phyloP scores from a whole-genome alignment of 805 yeast genomes.

The Nakazawaea populi region DNA sequence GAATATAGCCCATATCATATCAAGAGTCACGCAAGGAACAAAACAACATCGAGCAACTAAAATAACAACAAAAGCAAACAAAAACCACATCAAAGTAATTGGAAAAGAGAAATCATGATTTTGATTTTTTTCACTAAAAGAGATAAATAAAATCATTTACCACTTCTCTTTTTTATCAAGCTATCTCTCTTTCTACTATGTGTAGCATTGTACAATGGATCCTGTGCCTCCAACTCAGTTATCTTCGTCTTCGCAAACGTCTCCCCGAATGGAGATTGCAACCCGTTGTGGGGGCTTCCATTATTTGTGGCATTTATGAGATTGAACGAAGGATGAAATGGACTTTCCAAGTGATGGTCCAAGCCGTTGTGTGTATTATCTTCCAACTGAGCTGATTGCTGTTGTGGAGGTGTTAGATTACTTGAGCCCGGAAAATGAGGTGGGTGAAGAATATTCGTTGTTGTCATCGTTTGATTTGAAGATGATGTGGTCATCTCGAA shows the following conservation, averaged over 20 bases:
- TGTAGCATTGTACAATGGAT: conserved; percentile 35
- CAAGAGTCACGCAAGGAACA: too few species aligned
- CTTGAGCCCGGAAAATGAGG: conserved; percentile 5
- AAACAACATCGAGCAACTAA: too few species aligned
- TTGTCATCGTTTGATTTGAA: too few species aligned
- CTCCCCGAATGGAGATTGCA: conserved; percentile 9
- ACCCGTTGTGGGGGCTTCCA: not conserved
- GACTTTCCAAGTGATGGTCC: conserved; percentile 6
- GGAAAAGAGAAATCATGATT: not conserved
- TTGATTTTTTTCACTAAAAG: not conserved
- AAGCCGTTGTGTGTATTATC: not conserved
- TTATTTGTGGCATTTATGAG: not conserved
- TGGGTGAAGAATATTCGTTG: conserved; percentile 2
- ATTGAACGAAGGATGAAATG: conserved; percentile 9
- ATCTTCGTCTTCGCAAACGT: not conserved
- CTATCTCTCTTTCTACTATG: conserved; percentile 48
- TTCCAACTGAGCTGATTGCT: conserved; percentile 5
- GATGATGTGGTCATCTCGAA: conserved; percentile 3
- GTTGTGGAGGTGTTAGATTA: conserved; percentile 11
- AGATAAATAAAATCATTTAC: conserved; percentile 3
- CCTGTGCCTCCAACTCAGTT: conserved; percentile 9
- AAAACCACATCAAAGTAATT: not conserved
- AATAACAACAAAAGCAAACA: not conserved
- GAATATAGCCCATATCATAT: too few species aligned
- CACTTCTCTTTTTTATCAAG: conserved; percentile 38